Conservation (phyloP, 495 filamentous ascomycete genomes). For the Aspergillus saccharolyticus region DNA sequence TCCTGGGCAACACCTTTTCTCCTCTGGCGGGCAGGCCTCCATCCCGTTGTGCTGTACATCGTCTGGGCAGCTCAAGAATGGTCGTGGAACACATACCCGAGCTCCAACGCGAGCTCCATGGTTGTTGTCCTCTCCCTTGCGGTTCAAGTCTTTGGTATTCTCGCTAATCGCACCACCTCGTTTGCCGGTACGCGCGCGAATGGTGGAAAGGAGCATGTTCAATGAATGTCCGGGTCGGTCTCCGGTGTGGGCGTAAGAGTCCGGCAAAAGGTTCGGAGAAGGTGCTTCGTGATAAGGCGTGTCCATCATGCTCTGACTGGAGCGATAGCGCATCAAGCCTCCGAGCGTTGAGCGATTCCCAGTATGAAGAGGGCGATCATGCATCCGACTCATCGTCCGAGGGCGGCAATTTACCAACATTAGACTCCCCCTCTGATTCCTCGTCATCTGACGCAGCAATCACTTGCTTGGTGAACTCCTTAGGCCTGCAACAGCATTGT, state of each 20-base stretch:
- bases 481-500: slow-evolving; percentile 55
- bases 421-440: slow-evolving; percentile 71
- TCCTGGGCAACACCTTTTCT: slow-evolving; percentile 90
- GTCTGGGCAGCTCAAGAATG: slow-evolving; percentile 86
- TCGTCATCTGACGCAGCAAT: slow-evolving; percentile 40
- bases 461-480: slow-evolving; percentile 66
- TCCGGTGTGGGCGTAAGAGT: not conserved
- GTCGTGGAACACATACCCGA: slow-evolving; percentile 97
- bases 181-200: slow-evolving; percentile 14
- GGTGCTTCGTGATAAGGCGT: not conserved
- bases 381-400: slow-evolving; percentile 54
- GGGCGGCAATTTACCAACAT: slow-evolving; percentile 75
- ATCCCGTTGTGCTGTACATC: slow-evolving; percentile 64
- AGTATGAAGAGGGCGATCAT: slow-evolving; percentile 9
- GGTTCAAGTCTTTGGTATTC: slow-evolving; percentile 51
- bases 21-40: slow-evolving; percentile 73
- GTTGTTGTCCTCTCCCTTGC: slow-evolving; percentile 69
- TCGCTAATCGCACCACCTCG: slow-evolving; percentile 22
- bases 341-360: not conserved
- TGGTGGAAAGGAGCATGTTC: slow-evolving; percentile 19
- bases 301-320: not conserved
- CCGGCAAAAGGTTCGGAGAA: not conserved
- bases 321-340: not conserved
- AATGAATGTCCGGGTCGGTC: slow-evolving; percentile 14
- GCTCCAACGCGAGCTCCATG: slow-evolving; percentile 70